phyloP scores from a whole-genome alignment of 2,329 filamentous ascomycete species.

The Calonectria pseudoturangicola region DNA sequence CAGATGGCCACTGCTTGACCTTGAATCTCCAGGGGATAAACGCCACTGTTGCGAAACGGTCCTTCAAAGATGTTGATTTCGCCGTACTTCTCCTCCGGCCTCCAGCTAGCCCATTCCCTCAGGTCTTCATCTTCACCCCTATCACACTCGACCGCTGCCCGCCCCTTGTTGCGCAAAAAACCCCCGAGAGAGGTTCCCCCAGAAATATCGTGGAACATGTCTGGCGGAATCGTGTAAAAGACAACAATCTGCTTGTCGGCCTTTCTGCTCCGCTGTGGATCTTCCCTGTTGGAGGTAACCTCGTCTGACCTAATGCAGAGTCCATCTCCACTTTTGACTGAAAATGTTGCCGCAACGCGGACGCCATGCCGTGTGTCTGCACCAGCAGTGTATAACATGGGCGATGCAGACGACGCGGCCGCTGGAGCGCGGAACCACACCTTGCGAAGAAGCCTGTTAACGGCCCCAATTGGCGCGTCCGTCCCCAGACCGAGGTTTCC shows the following conservation, averaged over 20 bases:
- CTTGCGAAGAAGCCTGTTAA: slow-evolving; percentile 73
- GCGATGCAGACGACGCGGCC: slow-evolving; percentile 58
- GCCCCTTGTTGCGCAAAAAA: not conserved
- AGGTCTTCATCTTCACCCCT: slow-evolving; percentile 15
- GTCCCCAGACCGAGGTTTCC: slow-evolving; percentile 76
- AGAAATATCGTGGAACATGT: slow-evolving; percentile 67
- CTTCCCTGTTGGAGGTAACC: slow-evolving; percentile 26
- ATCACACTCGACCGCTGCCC: slow-evolving; percentile 30
- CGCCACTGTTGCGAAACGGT: slow-evolving; percentile 39
- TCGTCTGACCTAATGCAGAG: slow-evolving; percentile 34
- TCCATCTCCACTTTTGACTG: slow-evolving; percentile 47
- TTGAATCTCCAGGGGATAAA: slow-evolving; percentile 57
- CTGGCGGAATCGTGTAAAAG: slow-evolving; percentile 76
- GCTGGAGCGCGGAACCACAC: slow-evolving; percentile 68
- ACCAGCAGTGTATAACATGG: slow-evolving; percentile 73
- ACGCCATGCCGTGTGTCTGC: slow-evolving; percentile 75
- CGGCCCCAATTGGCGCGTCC: slow-evolving; percentile 73
- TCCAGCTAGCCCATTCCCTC: slow-evolving; percentile 45
- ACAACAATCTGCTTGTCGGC: slow-evolving; percentile 66
- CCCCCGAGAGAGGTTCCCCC: slow-evolving; percentile 31
- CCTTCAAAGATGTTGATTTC: slow-evolving; percentile 47
- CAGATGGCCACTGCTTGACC: slow-evolving; percentile 58
- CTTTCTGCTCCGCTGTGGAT: slow-evolving; percentile 34
- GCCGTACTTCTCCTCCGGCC: slow-evolving; percentile 47
- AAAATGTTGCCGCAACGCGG: slow-evolving; percentile 75